Evolutionary conservation across 2,329 filamentous ascomycete genomes (phyloP).

Genomic region (Fusarium pilosicola): DNA sequence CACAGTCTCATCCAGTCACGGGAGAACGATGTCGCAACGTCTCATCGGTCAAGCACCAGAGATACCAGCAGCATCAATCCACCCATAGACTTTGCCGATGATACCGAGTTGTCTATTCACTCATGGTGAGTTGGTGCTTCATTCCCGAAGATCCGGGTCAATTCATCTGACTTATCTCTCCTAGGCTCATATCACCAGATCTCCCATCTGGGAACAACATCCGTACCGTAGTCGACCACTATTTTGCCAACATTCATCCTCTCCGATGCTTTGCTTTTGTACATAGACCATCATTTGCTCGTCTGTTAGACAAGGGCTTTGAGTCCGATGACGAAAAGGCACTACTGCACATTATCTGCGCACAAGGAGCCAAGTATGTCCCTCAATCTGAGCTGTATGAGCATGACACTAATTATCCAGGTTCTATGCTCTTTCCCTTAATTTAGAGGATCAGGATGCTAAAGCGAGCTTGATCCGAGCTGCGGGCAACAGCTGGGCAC

Average conservation of each 20-base stretch:
- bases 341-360: conserved; percentile 51
- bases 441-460: conserved; percentile 45
- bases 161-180: conserved; percentile 5
- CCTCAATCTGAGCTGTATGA: background rate
- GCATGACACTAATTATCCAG: conserved; percentile 37
- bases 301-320: conserved; percentile 51
- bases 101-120: conserved; percentile 43
- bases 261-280: conserved; percentile 54
- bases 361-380: conserved; percentile 52
- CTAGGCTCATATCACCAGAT: conserved; percentile 48
- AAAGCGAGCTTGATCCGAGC: conserved; percentile 45
- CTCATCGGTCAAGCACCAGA: conserved; percentile 35
- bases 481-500: conserved; percentile 53
- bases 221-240: conserved; percentile 51
- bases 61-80: conserved; percentile 36
- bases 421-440: conserved; percentile 48
- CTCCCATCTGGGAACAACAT: conserved; percentile 50
- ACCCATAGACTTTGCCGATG: conserved; percentile 40
- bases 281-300: conserved; percentile 53
- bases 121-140: conserved; percentile 31
- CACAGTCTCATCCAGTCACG: conserved; percentile 41
- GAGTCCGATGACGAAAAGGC: conserved; percentile 51
- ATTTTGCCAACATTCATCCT: conserved; percentile 54
- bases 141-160: background rate
- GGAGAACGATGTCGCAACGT: conserved; percentile 34